Conservation (phyloP, 495 filamentous ascomycete genomes). For the Cudoniella acicularis region DNA sequence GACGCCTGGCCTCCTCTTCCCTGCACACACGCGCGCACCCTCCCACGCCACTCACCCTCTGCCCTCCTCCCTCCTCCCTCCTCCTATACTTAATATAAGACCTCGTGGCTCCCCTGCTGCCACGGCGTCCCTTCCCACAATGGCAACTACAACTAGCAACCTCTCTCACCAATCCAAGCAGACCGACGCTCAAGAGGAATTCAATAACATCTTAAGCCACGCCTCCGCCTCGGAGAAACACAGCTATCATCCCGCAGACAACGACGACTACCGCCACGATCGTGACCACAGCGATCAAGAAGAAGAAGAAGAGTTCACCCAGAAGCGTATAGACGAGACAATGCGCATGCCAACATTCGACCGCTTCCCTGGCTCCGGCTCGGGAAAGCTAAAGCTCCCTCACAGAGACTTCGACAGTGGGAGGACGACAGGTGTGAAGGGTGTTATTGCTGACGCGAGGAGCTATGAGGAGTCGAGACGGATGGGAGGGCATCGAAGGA, state of each 20-base stretch:
- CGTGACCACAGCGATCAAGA: slow-evolving; percentile 49
- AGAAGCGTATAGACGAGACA: slow-evolving; percentile 55
- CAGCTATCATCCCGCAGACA: slow-evolving; percentile 57
- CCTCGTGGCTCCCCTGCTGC: slow-evolving; percentile 15
- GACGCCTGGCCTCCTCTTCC: background rate
- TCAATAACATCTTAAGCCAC: slow-evolving; percentile 66
- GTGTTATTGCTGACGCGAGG: slow-evolving; percentile 93
- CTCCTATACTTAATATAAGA: slow-evolving; percentile 4
- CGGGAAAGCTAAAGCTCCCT: slow-evolving; percentile 51
- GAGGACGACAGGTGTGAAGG: slow-evolving; percentile 84
- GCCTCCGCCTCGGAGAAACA: slow-evolving; percentile 14
- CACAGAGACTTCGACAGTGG: slow-evolving; percentile 68
- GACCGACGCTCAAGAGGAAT: slow-evolving; percentile 77
- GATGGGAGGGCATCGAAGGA: slow-evolving; percentile 11
- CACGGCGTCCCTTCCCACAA: slow-evolving; percentile 29
- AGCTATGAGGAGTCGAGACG: slow-evolving; percentile 72
- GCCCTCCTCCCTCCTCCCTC: background rate
- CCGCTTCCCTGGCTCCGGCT: slow-evolving; percentile 26
- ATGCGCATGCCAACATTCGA: slow-evolving; percentile 54
- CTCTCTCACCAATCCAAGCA: background rate
- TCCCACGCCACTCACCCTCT: background rate
- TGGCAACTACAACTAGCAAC: slow-evolving; percentile 20
- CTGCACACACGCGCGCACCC: background rate
- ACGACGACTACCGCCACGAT: slow-evolving; percentile 33
- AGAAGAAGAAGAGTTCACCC: slow-evolving; percentile 53